Percentiles rank a stretch among this genome's conserved stretches.
Evolutionary conservation across 2,329 filamentous ascomycete genomes (phyloP).

Genomic region (Alternaria gaisen): DNA sequence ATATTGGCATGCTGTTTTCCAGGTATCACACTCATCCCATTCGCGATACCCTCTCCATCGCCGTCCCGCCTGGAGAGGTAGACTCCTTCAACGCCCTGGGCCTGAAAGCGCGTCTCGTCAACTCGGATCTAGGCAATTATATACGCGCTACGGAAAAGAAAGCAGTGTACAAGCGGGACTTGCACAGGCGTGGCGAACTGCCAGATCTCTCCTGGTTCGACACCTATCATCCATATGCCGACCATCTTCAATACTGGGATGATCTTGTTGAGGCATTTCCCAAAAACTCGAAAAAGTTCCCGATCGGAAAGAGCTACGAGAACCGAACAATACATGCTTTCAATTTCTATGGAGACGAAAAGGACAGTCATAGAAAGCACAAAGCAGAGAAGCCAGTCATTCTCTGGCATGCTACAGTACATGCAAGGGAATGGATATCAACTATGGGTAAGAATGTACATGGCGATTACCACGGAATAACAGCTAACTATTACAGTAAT

Average conservation of each 20-base stretch:
- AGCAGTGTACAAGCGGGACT: conserved; percentile 18
- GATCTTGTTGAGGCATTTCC: conserved; percentile 40
- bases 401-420: conserved; percentile 46
- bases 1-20: conserved; percentile 23
- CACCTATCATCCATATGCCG: conserved; percentile 43
- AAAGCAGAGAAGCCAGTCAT: conserved; percentile 40
- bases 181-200: conserved; percentile 44
- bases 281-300: conserved; percentile 39
- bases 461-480: not conserved
- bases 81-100: conserved; percentile 50
- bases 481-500: conserved; percentile 22
- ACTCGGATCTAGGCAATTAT: conserved; percentile 55
- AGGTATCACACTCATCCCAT: conserved; percentile 32
- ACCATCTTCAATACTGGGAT: conserved; percentile 42
- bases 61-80: conserved; percentile 52
- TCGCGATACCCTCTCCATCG: conserved; percentile 40
- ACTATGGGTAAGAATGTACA: conserved; percentile 26
- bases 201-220: conserved; percentile 53
- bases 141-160: conserved; percentile 45
- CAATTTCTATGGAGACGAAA: conserved; percentile 37
- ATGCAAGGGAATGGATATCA: conserved; percentile 39
- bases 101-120: conserved; percentile 52
- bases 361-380: conserved; percentile 19
- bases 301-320: conserved; percentile 41
- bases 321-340: conserved; percentile 42